Percentiles rank a stretch among this genome's conserved stretches.
phyloP scores from a whole-genome alignment of 2,329 filamentous ascomycete genomes.

The Aspergillus jensenii region DNA sequence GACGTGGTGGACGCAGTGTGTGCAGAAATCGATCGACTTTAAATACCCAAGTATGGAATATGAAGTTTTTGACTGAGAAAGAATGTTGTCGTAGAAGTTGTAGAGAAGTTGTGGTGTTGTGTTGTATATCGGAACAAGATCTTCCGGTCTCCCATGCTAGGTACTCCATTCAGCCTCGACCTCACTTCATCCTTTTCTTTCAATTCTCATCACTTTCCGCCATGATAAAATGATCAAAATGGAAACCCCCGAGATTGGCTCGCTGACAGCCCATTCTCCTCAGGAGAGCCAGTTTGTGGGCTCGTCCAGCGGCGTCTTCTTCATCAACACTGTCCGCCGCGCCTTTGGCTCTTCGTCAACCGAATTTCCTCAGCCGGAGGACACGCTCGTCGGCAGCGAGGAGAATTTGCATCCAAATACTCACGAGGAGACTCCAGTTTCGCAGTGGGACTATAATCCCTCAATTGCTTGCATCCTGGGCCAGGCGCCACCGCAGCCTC shows the following conservation, averaged over 20 bases:
- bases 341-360: slow-evolving; percentile 42
- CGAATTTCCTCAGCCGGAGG: slow-evolving; percentile 30
- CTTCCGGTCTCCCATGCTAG: neutral
- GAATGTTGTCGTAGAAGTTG: neutral
- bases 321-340: slow-evolving; percentile 54
- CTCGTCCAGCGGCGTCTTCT: slow-evolving; percentile 54
- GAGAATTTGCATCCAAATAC: slow-evolving; percentile 18
- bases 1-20: slow-evolving; percentile 59
- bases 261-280: slow-evolving; percentile 42
- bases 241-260: slow-evolving; percentile 40
- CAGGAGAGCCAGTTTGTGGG: slow-evolving; percentile 54
- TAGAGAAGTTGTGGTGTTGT: neutral
- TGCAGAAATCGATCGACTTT: slow-evolving; percentile 45
- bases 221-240: slow-evolving; percentile 18
- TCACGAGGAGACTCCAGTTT: slow-evolving; percentile 14
- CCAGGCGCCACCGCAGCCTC: slow-evolving; percentile 26
- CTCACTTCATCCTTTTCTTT: neutral
- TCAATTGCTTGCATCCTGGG: slow-evolving; percentile 27
- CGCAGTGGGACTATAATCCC: slow-evolving; percentile 31
- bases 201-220: neutral
- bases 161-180: neutral
- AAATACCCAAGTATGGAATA: neutral
- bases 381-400: slow-evolving; percentile 29
- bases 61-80: neutral
- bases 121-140: neutral